Evolutionary conservation across 1,284 basidiomycete species (phyloP), one percentile per base, ranked within the genome.

Genomic region (Anthracocystis setariae): DNA sequence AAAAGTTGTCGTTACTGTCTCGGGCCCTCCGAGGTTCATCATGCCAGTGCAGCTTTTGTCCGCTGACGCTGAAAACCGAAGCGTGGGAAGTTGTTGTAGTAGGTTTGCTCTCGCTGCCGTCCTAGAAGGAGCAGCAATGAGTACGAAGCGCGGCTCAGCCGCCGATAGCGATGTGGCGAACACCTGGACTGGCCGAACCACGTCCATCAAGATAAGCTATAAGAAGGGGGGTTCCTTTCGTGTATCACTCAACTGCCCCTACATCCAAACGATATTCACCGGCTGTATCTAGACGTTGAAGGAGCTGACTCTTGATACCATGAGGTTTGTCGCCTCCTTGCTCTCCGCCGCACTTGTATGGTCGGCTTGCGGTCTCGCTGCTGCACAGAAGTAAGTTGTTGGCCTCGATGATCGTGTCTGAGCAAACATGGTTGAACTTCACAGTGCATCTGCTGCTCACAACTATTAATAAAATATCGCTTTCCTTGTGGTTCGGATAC

Each of bases 321-420:
- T 50, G 48, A n/a, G n/a, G 18, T 29, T 32, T 24, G 20, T 18
- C n/a, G 2, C 18, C 15, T 29, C 3, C 25, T 10, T 38, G n/a
- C 8, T 40, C n/a, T 9, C 5, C 5, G 18, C 12, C n/a, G 18
- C n/a, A 17, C 12, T 50, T 7, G 3, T 50, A n/a, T 20, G 25
- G 2, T 12, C 24, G 12, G 23, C 25, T 17, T 50, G 23, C 27
- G 40, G 25, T 15, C 27, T 50, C 12, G 38, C 10, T 20, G 37
- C 24, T 15, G 37, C 48, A 8, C 48, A 50, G 24, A 40, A 23
- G 48, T 50, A 10, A 50, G 48, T 50, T 13, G 17, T 1, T 8
- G 4, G 3, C 5, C 13, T 8, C 4, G 27, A n/a, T 32, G 17
- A 10, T 15, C n/a, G 10, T 15, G n/a, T n/a, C n/a, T n/a, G n/a